phyloP scores from a whole-genome alignment of 176 grass and related monocot genomes.

The Ensete ventricosum region DNA sequence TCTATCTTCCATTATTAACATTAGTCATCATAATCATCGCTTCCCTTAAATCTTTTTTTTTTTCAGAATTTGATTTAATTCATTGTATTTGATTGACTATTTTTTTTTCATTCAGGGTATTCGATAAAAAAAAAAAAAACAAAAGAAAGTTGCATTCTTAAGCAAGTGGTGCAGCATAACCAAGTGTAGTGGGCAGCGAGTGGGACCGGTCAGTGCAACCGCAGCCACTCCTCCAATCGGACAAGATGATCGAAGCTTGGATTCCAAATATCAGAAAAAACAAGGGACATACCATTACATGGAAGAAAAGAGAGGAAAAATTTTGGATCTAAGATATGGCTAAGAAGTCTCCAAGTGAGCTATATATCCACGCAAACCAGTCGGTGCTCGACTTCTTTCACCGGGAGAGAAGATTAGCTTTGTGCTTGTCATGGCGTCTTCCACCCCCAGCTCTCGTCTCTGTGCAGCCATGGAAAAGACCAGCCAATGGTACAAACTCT shows the following conservation, averaged over 20 bases:
- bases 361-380: neutral
- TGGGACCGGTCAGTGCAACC: neutral
- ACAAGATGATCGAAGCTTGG: constrained; percentile 1
- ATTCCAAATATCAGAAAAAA: constrained; percentile 26
- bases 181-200: neutral
- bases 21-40: too few relatives aligned
- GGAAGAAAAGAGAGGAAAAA: neutral
- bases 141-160: neutral
- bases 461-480: constrained; percentile 58
- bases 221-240: neutral
- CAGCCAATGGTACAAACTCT: constrained; percentile 41
- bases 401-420: neutral
- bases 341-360: constrained; percentile 21
- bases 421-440: neutral
- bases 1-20: too few relatives aligned
- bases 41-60: too few relatives aligned
- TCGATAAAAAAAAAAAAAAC: neutral
- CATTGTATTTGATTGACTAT: too few relatives aligned
- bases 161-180: neutral
- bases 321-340: constrained; percentile 9
- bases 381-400: neutral
- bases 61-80: too few relatives aligned
- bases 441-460: constrained; percentile 10
- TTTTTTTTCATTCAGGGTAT: too few relatives aligned
- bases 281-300: neutral